These are phyloP conservation scores for Calycina herbarum DNA, from an alignment of 2,329 filamentous ascomycete species.

Conservation along the genomic window DNA sequence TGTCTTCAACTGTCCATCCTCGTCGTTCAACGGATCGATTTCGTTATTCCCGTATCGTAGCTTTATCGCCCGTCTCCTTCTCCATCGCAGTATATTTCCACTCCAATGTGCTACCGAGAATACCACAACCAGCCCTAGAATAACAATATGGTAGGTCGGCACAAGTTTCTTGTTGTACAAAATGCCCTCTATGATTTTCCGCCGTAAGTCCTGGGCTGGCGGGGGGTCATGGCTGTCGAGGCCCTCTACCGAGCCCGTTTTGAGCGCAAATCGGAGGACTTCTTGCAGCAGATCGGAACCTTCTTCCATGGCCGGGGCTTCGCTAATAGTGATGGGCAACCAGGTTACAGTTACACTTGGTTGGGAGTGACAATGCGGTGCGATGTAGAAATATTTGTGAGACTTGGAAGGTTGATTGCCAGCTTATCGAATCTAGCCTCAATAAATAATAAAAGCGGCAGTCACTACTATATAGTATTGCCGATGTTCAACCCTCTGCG, in stretches of 20 bases:
- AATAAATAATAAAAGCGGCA: too few relatives aligned
- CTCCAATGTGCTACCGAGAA: slow-evolving; percentile 30
- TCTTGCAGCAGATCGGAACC: slow-evolving; percentile 29
- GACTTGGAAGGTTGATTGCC: neutral
- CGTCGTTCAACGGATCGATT: neutral
- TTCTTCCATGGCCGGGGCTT: slow-evolving; percentile 21
- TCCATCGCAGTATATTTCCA: slow-evolving; percentile 25
- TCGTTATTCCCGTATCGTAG: neutral
- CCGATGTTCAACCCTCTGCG: too few relatives aligned
- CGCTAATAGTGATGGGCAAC: neutral
- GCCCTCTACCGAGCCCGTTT: slow-evolving; percentile 9
- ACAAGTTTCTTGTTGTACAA: slow-evolving; percentile 28
- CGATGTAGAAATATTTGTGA: slow-evolving; percentile 2
- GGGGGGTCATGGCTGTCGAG: slow-evolving; percentile 17
- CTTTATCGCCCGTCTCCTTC: slow-evolving; percentile 18
- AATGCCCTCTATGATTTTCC: slow-evolving; percentile 29
- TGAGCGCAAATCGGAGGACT: slow-evolving; percentile 26
- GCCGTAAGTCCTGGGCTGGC: slow-evolving; percentile 18
- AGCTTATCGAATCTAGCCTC: neutral
- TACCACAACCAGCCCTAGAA: slow-evolving; percentile 25
- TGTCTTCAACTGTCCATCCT: neutral
- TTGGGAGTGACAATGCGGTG: neutral
- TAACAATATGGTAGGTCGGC: slow-evolving; percentile 31
- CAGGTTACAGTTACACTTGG: slow-evolving; percentile 10
- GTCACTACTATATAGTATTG: too few relatives aligned